Percentiles rank a stretch among this genome's conserved stretches.
These are phyloP conservation scores for Polytrichum formosum DNA, from an alignment of 225 moss, liverwort and hornwort species.

Conservation along the genomic window DNA sequence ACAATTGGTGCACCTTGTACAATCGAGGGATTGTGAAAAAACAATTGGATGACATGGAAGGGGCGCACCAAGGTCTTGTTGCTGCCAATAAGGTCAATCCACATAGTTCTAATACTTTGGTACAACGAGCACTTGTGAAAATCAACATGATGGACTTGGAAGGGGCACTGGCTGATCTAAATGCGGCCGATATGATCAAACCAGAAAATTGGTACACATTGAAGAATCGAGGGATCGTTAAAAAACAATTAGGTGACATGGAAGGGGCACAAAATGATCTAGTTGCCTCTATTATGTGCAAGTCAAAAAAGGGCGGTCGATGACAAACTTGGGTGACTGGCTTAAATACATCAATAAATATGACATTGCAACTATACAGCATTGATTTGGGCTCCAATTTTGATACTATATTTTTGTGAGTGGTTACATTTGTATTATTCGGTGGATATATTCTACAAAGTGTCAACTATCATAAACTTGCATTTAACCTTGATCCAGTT, in stretches of 20 bases:
- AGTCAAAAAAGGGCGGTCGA: neutral
- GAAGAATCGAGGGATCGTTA: neutral
- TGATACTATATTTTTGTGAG: too few species aligned
- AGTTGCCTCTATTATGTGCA: neutral
- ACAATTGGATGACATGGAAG: slow-evolving; percentile 3
- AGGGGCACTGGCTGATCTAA: slow-evolving; percentile 1
- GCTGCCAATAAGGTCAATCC: neutral
- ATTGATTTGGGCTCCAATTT: too few species aligned
- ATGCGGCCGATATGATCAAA: neutral
- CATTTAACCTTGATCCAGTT: too few species aligned
- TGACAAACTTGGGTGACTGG: too few species aligned
- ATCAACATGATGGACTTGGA: slow-evolving; percentile 7
- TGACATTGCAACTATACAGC: too few species aligned
- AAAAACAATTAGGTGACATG: slow-evolving; percentile 9
- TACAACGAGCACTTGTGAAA: neutral
- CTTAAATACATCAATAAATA: too few species aligned
- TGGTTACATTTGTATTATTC: too few species aligned
- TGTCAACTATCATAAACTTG: too few species aligned
- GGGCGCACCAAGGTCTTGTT: neutral
- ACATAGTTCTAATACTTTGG: neutral
- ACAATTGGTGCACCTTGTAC: neutral
- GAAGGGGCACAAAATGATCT: slow-evolving; percentile 6
- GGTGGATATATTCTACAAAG: too few species aligned
- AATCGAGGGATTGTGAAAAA: slow-evolving; percentile 8
- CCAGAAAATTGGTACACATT: slow-evolving; percentile 5